Evolutionary conservation across 495 filamentous ascomycete species (phyloP), one percentile per base, ranked within the genome.

Genomic region (Cladorrhinum samala): DNA sequence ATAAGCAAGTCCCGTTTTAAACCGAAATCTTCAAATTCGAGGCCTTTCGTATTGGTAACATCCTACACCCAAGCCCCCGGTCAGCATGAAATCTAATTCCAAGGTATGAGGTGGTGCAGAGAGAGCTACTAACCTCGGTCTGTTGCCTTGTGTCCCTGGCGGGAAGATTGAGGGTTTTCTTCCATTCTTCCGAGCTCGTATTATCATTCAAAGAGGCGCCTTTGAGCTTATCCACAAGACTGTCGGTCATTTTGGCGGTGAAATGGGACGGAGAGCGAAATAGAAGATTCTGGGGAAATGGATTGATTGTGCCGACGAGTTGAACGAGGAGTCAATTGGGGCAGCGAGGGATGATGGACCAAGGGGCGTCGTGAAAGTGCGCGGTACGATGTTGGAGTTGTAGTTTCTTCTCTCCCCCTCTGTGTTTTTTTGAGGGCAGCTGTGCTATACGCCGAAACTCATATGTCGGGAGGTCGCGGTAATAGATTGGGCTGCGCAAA

Each of bases 21-120:
- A 54, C 85, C 86, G 60, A 99, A 95, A 53, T 99, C 91, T 65
- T 97, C 93, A 58, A 95, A 99, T 53, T 97, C 93, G 53, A 97
- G 77, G 49, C 93, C 93, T 75, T 96, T 99, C 3, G 91, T 97
- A 51, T 87, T 88, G 41, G 91, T 96, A 39, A 99, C 93, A 83
- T 99, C 93, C 88, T 96, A 47, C 14, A 21, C 1, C 2, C 2
- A 9, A 45, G 9, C 14, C 39, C 19, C 18, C 5, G 7, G 57
- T 62, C 39, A 57, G 53, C 23, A 53, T 8, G 19, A n/a, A 11
- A 18, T 37, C 11, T 16, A n/a, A n/a, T n/a, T n/a, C n/a, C n/a
- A n/a, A n/a, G n/a, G n/a, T n/a, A n/a, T n/a, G n/a, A n/a, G n/a
- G n/a, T n/a, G n/a, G n/a, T n/a, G n/a, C n/a, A n/a, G n/a, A n/a